A percentile compares a stretch with the other conserved stretches of the same genome.
phyloP scores from a whole-genome alignment of 2,329 filamentous ascomycete genomes.

The Macrophomina tecta region DNA sequence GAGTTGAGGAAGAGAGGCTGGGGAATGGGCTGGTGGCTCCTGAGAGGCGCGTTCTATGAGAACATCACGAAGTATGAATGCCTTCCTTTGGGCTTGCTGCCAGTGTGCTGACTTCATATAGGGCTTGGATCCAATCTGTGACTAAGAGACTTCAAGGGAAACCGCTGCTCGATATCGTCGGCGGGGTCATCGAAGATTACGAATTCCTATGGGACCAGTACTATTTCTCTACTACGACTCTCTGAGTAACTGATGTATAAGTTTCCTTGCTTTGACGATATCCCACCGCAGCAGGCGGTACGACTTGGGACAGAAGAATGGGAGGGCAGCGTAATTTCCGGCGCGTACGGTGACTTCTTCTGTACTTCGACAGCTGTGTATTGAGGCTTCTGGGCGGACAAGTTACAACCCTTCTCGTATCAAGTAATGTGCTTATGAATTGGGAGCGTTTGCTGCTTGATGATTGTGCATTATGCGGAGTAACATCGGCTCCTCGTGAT shows the following conservation, averaged over 20 bases:
- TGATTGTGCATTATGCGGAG: not conserved
- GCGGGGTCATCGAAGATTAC: conserved; percentile 90
- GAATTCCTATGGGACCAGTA: conserved; percentile 98
- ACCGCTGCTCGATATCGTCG: conserved; percentile 79
- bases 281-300: conserved; percentile 15
- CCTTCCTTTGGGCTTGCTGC: not conserved
- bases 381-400: too few species aligned
- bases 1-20: conserved; percentile 88
- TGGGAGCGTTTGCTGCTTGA: not conserved
- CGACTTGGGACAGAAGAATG: not conserved
- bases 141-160: conserved; percentile 73
- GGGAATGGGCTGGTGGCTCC: conserved; percentile 92
- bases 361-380: not conserved
- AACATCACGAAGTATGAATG: conserved; percentile 72
- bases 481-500: not conserved
- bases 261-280: conserved; percentile 25
- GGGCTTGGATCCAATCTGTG: conserved; percentile 69
- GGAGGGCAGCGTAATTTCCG: not conserved
- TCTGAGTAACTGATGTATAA: conserved; percentile 40
- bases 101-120: conserved; percentile 39
- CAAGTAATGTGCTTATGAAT: not conserved
- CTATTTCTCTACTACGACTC: conserved; percentile 77
- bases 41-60: conserved; percentile 97
- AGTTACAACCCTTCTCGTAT: too few species aligned
- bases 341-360: not conserved